These are phyloP conservation scores for Malassezia furfur DNA, from an alignment of 1,284 basidiomycete genomes.

Conservation along the genomic window DNA sequence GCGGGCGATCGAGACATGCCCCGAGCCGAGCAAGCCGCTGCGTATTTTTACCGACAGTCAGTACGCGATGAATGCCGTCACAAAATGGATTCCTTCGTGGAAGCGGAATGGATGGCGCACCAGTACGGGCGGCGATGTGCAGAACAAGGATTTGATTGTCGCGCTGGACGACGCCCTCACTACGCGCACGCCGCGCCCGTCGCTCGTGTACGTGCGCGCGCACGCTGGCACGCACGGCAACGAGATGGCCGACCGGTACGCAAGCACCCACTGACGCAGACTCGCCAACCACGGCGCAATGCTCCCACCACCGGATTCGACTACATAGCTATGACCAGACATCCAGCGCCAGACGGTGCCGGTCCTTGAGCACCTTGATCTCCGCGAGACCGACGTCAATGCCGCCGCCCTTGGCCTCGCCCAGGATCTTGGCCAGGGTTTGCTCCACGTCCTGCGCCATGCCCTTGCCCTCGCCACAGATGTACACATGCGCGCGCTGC, in stretches of 20 bases:
- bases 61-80: conserved; percentile 63
- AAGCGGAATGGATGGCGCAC: conserved; percentile 53
- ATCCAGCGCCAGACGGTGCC: conserved; percentile 57
- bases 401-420: conserved; percentile 79
- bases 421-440: conserved; percentile 71
- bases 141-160: conserved; percentile 61
- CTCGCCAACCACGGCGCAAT: conserved; percentile 26
- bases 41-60: conserved; percentile 66
- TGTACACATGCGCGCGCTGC: conserved; percentile 68
- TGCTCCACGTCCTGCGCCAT: conserved; percentile 95
- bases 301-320: conserved; percentile 4
- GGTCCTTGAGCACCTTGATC: conserved; percentile 84
- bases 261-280: background rate
- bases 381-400: conserved; percentile 73
- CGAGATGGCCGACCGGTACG: conserved; percentile 61
- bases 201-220: conserved; percentile 61
- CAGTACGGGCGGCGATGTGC: conserved; percentile 54
- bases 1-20: conserved; percentile 61
- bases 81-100: conserved; percentile 62
- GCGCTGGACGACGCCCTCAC: conserved; percentile 48
- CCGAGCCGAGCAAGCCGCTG: conserved; percentile 51
- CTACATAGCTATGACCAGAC: conserved; percentile 23
- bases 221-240: conserved; percentile 65
- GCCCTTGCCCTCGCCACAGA: conserved; percentile 86
- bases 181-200: conserved; percentile 17